Evolutionary conservation across 208 protist genomes (phyloP), one percentile per base, ranked within the genome.

Genomic region (Acanthamoeba triangularis): DNA sequence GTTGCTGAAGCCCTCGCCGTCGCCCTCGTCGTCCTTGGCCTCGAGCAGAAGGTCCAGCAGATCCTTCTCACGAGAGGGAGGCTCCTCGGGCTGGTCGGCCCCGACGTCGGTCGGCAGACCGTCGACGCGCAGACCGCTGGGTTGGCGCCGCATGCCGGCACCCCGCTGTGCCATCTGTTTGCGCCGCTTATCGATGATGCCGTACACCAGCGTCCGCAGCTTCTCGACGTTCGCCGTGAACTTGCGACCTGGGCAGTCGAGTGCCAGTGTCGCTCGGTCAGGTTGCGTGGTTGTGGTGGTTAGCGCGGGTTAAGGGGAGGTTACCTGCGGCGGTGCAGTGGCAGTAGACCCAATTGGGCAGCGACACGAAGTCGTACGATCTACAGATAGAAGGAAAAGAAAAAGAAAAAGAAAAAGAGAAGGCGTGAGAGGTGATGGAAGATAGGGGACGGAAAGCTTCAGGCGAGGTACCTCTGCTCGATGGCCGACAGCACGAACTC

Each of bases 1-100:
- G 35, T 90, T 37, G 52, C 16, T 90, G 49, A 90, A 80, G 35
- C 72, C 72, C 41, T 80, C 25, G 18, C 72, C 72, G 41, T 80
- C 67, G 14, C 67, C 72, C 72, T 80, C 72, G 30, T 80, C 72
- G 72, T 80, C 72, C 72, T 80, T 80, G 72, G 72, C 72, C 41
- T 80, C 72, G 41, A 80, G 72, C 33, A 80, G 30, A 47, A 80
- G 72, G 33, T 80, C 72, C 14, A 80, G 72, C 33, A 80, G 72
- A 16, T 80, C 72, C 11, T 25, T 11, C 23, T 44, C 30, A 13
- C 72, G 67, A 14, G n/a, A n/a, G n/a, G n/a, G n/a, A n/a, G n/a
- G 33, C 72, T 80, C 25, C 61, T 35, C 44, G 44, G 44, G 44
- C 6, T 14, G 44, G 44, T 49, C 44, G 44, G 44, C 44, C 44